Evolutionary conservation across 306 rosid genomes (phyloP), one percentile per base, ranked within the genome.

Genomic region (Begonia fuchsioides): DNA sequence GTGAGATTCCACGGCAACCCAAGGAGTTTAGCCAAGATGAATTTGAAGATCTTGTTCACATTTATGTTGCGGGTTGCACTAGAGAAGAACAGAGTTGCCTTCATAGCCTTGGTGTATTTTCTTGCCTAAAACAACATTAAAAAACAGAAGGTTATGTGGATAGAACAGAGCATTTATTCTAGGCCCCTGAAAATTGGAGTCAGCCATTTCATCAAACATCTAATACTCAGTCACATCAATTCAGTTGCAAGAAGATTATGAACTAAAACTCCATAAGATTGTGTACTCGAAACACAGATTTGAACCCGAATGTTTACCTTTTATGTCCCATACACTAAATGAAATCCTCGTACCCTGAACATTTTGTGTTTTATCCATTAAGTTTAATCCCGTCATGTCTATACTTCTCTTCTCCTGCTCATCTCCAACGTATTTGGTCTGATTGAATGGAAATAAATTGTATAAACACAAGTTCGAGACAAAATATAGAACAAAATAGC

Each of bases 31-130:
- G 98, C 98, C 68, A 78, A 64, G 49, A 90, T 77, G 45, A 90
- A 85, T 54, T 90, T 90, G 81, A 90, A 90, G 47, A 90, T 81
- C 74, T 90, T 90, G 81, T 81, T 90, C 15, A 90, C 98, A 55
- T 90, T 90, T 52, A 90, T 90, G 76, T 90, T 85, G 73, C 85
- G 98, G 1, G 83, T 77, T 49, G 98, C 82, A 55, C 98, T 90
- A 17, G 98, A 85, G 75, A 90, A 90, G 66, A 90, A 90, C 0
- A 90, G 77, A 0, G 95, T 79, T 52, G 92, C 95, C 59, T 81
- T 77, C 92, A 90, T 90, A 0, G 74, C 95, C 66, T 53, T 85
- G 39, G 98, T 95, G 73, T 85, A 90, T 20, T 84, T 77, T 59
- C 98, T 79, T 46, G 98, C 98, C 98, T 87, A n/a, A 73, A 47